A percentile compares a stretch with the other conserved stretches of the same genome.
phyloP scores from a whole-genome alignment of 768 basidiomycete genomes.

The Gymnopilus dilepis region DNA sequence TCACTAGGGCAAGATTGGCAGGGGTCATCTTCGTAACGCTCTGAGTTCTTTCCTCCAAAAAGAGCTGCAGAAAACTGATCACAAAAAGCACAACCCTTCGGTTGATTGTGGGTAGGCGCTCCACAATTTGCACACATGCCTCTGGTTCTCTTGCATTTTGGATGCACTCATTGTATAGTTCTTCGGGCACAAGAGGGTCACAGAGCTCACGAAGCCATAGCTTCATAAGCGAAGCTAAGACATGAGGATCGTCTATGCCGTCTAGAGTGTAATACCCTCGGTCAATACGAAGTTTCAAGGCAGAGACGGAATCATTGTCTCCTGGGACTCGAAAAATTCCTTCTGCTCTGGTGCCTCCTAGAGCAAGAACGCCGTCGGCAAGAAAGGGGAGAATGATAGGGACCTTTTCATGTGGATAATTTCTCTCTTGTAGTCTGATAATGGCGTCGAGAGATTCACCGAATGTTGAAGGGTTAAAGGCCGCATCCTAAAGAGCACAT shows the following conservation, averaged over 20 bases:
- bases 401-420: constrained; percentile 83
- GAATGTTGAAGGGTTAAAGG: constrained; percentile 94
- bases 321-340: constrained; percentile 95
- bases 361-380: constrained; percentile 86
- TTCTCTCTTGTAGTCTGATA: constrained; percentile 82
- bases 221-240: constrained; percentile 89
- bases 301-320: constrained; percentile 86
- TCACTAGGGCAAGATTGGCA: constrained; percentile 85
- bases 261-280: constrained; percentile 90
- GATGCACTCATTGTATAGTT: constrained; percentile 92
- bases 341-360: constrained; percentile 84
- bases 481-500: constrained; percentile 68
- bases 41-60: constrained; percentile 79
- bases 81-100: constrained; percentile 87
- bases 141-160: constrained; percentile 66
- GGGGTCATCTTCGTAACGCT: constrained; percentile 87
- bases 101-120: constrained; percentile 83
- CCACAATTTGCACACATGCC: constrained; percentile 75
- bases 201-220: constrained; percentile 92
- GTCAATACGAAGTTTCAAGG: constrained; percentile 89
- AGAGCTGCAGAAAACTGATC: constrained; percentile 89
- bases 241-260: constrained; percentile 88
- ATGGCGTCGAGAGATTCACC: constrained; percentile 89
- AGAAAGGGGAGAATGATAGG: constrained; percentile 96
- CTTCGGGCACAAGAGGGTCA: constrained; percentile 90